Evolutionary conservation across 176 grass and related monocot genomes (phyloP), one percentile per base, ranked within the genome.

Genomic region (Aechmea fasciata): DNA sequence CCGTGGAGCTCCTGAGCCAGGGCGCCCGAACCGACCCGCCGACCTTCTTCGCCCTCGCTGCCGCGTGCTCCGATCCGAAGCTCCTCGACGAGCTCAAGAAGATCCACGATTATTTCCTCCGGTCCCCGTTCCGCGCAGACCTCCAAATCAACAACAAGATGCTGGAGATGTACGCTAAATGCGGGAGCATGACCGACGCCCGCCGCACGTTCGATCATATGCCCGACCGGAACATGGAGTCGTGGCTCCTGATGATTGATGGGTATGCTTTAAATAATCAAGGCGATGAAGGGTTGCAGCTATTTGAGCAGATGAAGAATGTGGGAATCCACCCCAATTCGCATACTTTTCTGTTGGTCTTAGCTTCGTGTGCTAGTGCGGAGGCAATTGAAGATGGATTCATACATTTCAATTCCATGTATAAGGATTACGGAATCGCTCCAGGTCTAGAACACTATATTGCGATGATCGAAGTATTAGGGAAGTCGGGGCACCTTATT

Each of bases 311-410:
- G 67, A 84, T 95, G 83, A 81, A 83, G 77, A 79, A 77, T 13
- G 69, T 20, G 4, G 75, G 55, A 41, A 65, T 90, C 10, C 1
- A 51, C 48, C 91, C 91, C 0, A 87, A 71, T 18, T 62, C 68
- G 0, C 69, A 77, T 15, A 95, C 91, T 0, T 95, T 90, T 11
- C 0, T 48, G 49, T 80, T 85, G 1, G 84, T 95, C 68, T 83
- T 95, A 51, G 70, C 75, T 53, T 87, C 91, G 0, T 95, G 87
- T 75, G 87, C 91, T n/a, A 87, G 85, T 63, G 83, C 91, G 0
- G 87, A 90, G 78, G 91, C 91, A 23, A 86, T 95, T 2, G 91
- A 95, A 85, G 91, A 95, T 71, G 91, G 81, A 0, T 82, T 95
- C 49, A 80, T 95, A 33, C 83, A 90, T 73, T 90, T 95, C 18